Base-by-base conservation (phyloP, 2,329 filamentous ascomycete species). In the Aspergillus jensenii region DNA sequence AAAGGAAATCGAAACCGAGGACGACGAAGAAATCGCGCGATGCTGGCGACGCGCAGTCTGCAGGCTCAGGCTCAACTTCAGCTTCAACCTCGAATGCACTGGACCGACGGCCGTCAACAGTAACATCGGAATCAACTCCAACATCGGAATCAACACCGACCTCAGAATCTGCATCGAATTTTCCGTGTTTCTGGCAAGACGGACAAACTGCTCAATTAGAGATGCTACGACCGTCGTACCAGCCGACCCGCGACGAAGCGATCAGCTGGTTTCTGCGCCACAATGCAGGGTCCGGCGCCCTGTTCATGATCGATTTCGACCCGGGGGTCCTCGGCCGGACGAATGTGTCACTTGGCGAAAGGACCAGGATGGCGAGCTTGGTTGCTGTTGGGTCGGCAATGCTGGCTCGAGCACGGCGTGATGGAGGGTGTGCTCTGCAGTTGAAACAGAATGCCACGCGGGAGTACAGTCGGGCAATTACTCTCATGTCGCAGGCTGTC, bases 321-420 rank as follows among this genome's bases (percentile, higher is more conserved):
- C 53, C 60, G 19, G 61, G 63, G 14, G 64, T 67, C 41, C 60
- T 67, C 33, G 31, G 58, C 8, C 58, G 59, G 17, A 43, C 62
- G 1, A 62, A 62, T 7, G 54, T 54, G 4, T 45, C 68, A 3
- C 41, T 66, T 6, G 70, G 72, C 15, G 62, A 69, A 23, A 62
- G 64, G 47, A 71, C 72, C 6, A 67, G 76, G 62, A 65, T 69
- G 54, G 78, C 81, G 33, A 78, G 83, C 45, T 82, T 86, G 73
- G 71, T 80, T 9, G 83, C 85, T 14, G 78, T 87, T 15, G 84
- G 84, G 2, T 76, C 86, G 50, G 84, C 84, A 0, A 83, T 82
- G 58, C 67, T 87, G 58, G 81, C 82, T 3, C 86, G 86, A 54
- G 69, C 85, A n/a, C 35, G 35, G 6, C 76, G 74, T 25, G 76